Base-by-base conservation (phyloP, 257 asterid species). In the Gynochthodes officinalis region DNA sequence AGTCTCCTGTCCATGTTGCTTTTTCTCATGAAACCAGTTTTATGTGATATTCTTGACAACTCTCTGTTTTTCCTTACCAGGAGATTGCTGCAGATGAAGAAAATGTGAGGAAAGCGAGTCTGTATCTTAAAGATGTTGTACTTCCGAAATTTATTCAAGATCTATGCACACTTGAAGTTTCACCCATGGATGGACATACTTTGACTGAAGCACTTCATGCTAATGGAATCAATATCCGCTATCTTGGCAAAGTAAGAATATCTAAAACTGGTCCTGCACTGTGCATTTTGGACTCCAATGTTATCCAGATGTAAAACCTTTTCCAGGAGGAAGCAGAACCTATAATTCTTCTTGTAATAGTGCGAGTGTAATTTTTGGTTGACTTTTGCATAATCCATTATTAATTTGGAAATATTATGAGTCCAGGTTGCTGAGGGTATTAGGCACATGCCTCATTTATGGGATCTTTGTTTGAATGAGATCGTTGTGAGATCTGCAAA, bases 111-210 rank as follows among this genome's bases (percentile, higher is more conserved):
- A 89, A 84, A 89, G 96, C 86, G 74, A 84, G 95, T 83, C 73
- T 74, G 43, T 81, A 90, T 81, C 96, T 93, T 49, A 86, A 82
- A 77, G 92, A 89, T 64, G 84, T 87, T 59, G 86, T 86, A 60
- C 86, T 90, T 60, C 95, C 96, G 16, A 93, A 90, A 82, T 90
- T 93, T 82, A 75, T 89, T 54, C 83, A 85, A 73, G 97, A 93
- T 81, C 91, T 93, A 62, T 80, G 90, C 78, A 79, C 90, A 69
- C 98, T 93, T 72, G 98, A 93, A 81, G 96, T 93, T 83, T 93
- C 98, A 70, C 98, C 98, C 64, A 90, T 90, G 97, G 97, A 93
- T 82, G 98, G 98, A 28, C 96, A 89, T 57, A 90, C 98, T 63
- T 82, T 93, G 67, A 93, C 96, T 50, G 98, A 93, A 82, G 95